Conservation (phyloP, 257 asterid genomes). For the Fraxinus anomala region DNA sequence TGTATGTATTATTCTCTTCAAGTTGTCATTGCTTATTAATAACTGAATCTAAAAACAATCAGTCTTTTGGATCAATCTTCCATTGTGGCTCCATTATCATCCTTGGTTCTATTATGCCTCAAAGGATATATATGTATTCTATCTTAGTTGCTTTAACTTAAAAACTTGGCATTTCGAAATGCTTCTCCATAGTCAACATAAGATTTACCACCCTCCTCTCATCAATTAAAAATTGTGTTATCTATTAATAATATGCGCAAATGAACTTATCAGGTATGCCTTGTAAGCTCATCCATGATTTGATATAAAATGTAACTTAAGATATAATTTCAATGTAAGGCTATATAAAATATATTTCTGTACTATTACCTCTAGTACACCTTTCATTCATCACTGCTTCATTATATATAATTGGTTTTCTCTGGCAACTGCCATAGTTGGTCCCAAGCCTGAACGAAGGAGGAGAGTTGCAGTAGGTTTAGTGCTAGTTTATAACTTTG, state of each 20-base stretch:
- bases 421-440: neutral
- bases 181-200: neutral
- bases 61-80: neutral
- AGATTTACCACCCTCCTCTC: neutral
- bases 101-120: neutral
- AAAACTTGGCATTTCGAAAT: neutral
- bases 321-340: neutral
- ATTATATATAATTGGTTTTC: neutral
- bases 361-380: neutral
- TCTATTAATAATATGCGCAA: neutral
- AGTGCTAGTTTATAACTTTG: neutral
- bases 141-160: neutral
- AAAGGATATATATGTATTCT: neutral
- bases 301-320: neutral
- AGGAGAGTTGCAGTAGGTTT: neutral
- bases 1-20: neutral
- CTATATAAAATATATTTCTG: neutral
- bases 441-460: neutral
- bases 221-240: neutral
- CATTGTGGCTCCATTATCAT: neutral
- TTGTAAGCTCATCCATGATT: neutral
- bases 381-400: neutral
- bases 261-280: neutral
- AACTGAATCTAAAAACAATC: neutral
- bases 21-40: neutral